Evolutionary conservation across 2,329 filamentous ascomycete species (phyloP).

Genomic region (Kalmusia sp.): DNA sequence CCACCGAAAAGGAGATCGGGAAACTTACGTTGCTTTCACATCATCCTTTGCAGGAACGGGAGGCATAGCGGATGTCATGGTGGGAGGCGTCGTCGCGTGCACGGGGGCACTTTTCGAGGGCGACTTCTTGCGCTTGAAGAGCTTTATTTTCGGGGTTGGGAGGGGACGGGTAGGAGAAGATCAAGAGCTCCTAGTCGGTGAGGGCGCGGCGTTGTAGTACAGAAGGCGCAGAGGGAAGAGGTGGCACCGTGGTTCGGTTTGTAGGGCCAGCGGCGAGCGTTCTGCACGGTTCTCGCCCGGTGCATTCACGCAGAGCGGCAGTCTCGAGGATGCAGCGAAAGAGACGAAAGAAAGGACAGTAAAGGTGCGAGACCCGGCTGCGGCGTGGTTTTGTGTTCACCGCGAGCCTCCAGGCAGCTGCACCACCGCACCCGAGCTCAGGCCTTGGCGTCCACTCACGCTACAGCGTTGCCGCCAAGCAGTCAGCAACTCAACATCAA

Average conservation of each 20-base stretch:
- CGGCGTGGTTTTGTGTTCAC: conserved; percentile 35
- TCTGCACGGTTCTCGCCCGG: conserved; percentile 6
- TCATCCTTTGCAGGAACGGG: conserved; percentile 63
- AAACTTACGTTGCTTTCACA: conserved; percentile 66
- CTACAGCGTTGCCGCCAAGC: conserved; percentile 31
- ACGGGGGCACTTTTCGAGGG: conserved; percentile 40
- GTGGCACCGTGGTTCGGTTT: neutral
- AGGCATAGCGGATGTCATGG: conserved; percentile 46
- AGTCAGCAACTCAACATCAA: no score
- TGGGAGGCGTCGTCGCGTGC: conserved; percentile 38
- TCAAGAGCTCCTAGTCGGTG: conserved; percentile 6
- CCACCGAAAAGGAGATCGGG: neutral
- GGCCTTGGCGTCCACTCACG: neutral
- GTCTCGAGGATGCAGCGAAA: neutral
- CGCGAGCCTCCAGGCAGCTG: neutral
- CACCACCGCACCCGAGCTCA: neutral
- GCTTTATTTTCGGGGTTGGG: conserved; percentile 28
- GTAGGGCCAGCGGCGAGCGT: conserved; percentile 2
- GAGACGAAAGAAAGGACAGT: conserved; percentile 10
- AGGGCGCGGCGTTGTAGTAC: neutral
- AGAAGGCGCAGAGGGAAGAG: conserved; percentile 9
- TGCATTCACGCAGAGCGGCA: conserved; percentile 1
- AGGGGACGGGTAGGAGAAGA: conserved; percentile 5
- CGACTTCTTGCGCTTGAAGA: conserved; percentile 43
- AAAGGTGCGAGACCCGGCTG: conserved; percentile 23